Percentiles rank a stretch among this genome's conserved stretches.
These are phyloP conservation scores for Beauveria sp. DNA, from an alignment of 2,329 filamentous ascomycete genomes.

Conservation along the genomic window DNA sequence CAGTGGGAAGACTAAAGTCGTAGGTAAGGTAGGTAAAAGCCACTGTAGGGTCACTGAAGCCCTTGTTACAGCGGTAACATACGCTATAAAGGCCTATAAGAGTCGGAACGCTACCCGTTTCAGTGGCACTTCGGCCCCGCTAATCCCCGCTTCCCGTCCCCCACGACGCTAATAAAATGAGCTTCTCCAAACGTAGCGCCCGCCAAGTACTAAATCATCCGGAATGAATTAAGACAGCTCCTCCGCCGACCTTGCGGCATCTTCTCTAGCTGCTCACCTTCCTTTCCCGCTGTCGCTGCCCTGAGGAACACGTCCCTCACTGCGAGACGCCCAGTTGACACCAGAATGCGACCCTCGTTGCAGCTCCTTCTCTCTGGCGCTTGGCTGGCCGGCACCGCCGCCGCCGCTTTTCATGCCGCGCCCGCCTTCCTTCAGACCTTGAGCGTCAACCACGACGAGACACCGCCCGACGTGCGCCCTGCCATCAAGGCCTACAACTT, in stretches of 20 bases:
- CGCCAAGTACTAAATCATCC: too few species aligned
- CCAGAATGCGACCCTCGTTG: not conserved
- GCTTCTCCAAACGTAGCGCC: too few species aligned
- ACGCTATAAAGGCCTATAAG: not conserved
- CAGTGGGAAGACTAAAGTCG: too few species aligned
- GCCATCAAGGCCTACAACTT: slow-evolving; percentile 21
- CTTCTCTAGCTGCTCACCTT: not conserved
- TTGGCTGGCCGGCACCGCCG: not conserved
- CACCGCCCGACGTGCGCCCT: not conserved
- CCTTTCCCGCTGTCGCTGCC: not conserved
- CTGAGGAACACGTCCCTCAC: not conserved
- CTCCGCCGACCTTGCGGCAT: not conserved
- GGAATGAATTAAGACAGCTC: not conserved
- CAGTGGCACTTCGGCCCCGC: not conserved
- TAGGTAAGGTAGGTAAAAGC: too few species aligned
- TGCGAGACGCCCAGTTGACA: not conserved
- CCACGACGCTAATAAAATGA: not conserved
- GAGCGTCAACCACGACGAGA: not conserved
- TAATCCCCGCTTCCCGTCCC: not conserved
- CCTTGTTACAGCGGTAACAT: not conserved
- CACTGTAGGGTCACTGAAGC: not conserved
- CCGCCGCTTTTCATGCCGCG: not conserved
- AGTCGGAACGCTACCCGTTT: not conserved
- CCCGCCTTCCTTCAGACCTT: not conserved
- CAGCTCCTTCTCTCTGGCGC: not conserved